A percentile compares a stretch with the other conserved stretches of the same genome.
Evolutionary conservation across 1,284 basidiomycete genomes (phyloP).

Genomic region (Caloboletus inedulis): DNA sequence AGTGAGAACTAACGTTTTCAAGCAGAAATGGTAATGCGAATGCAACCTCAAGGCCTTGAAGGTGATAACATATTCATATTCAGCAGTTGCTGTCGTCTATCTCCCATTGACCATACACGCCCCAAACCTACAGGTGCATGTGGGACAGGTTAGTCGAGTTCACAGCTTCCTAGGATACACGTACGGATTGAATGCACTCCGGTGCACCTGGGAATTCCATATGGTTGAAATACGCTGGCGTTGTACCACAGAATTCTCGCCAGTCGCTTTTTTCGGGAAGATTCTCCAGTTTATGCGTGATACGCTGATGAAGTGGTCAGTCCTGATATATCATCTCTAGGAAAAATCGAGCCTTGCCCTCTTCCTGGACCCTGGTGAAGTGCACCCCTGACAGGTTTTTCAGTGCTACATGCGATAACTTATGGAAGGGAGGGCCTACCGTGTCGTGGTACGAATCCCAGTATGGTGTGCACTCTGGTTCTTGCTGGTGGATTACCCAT

Average conservation of each 20-base stretch:
- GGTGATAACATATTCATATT: conserved; percentile 3
- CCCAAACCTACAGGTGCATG: conserved; percentile 7
- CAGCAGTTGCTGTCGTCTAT: conserved; percentile 23
- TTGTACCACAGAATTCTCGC: conserved; percentile 30
- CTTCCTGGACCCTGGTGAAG: conserved; percentile 24
- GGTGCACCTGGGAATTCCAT: conserved; percentile 21
- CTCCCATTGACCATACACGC: conserved; percentile 28
- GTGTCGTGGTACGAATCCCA: conserved; percentile 24
- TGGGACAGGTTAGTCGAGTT: not conserved
- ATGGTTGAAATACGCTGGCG: conserved; percentile 17
- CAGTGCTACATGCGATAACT: not conserved
- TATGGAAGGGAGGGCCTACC: not conserved
- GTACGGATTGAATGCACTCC: conserved; percentile 19
- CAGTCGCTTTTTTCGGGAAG: conserved; percentile 21
- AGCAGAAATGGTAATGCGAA: too few relatives aligned
- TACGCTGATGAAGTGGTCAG: conserved; percentile 13
- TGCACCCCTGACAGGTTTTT: conserved; percentile 22
- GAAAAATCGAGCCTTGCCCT: conserved; percentile 11
- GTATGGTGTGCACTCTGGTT: conserved; percentile 22
- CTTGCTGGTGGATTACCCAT: conserved; percentile 21
- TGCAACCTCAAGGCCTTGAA: too few relatives aligned
- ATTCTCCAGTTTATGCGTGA: conserved; percentile 22
- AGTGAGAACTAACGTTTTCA: too few relatives aligned
- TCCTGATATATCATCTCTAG: not conserved
- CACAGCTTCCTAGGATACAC: not conserved